These are phyloP conservation scores for Rhodotorula babjevae DNA, from an alignment of 768 basidiomycete species.

Conservation along the genomic window DNA sequence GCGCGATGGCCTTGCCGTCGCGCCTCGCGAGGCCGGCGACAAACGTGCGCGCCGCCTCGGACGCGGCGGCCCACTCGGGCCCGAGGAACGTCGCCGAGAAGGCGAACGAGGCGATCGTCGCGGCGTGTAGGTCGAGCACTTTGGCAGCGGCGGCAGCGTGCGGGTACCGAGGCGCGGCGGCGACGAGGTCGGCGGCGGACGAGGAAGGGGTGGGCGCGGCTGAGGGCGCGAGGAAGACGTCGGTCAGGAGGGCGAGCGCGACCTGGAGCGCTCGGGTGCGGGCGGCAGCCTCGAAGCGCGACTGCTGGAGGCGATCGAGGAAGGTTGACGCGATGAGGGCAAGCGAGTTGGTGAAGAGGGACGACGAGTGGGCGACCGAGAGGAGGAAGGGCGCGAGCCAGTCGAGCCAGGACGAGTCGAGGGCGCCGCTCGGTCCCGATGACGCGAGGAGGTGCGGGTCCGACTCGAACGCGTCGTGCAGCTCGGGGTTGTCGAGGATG, in stretches of 20 bases:
- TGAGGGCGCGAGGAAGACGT: constrained; percentile 47
- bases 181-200: constrained; percentile 53
- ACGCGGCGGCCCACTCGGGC: constrained; percentile 41
- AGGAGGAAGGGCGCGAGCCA: constrained; percentile 63
- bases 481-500: constrained; percentile 66
- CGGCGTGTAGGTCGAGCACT: constrained; percentile 47
- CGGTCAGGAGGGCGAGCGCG: constrained; percentile 49
- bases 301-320: constrained; percentile 75
- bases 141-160: constrained; percentile 44
- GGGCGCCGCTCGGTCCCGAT: constrained; percentile 43
- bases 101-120: constrained; percentile 42
- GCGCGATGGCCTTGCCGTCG: constrained; percentile 22
- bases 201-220: constrained; percentile 51
- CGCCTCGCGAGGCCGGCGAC: constrained; percentile 11
- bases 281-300: constrained; percentile 57
- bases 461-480: constrained; percentile 41
- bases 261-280: constrained; percentile 61
- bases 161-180: constrained; percentile 37
- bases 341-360: constrained; percentile 61
- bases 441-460: constrained; percentile 14
- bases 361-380: constrained; percentile 53
- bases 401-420: constrained; percentile 58
- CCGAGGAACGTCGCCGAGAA: constrained; percentile 39
- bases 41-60: constrained; percentile 12
- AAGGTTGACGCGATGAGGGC: constrained; percentile 68